Evolutionary conservation across 768 basidiomycete genomes (phyloP).

Genomic region (Auricularia sp.): DNA sequence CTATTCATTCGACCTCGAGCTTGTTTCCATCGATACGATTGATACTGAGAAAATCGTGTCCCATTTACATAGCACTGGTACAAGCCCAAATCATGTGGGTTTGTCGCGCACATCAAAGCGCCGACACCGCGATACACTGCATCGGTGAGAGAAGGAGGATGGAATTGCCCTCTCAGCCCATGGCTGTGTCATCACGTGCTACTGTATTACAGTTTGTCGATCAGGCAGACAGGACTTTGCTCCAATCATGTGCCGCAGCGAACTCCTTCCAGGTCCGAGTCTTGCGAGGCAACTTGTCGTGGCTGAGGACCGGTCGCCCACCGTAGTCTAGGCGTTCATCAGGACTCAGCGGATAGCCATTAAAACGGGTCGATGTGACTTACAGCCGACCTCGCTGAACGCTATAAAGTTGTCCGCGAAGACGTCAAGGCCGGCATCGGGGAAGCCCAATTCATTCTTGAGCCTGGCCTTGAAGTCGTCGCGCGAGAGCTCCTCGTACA

Average conservation of each 20-base stretch:
- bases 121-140: no score
- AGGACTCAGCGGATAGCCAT: background rate
- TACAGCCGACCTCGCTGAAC: background rate
- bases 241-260: background rate
- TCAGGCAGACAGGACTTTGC: background rate
- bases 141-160: no score
- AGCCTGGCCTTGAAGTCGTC: background rate
- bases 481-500: background rate
- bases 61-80: no score
- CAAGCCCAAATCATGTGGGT: no score
- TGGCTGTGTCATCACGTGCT: background rate
- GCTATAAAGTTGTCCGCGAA: background rate
- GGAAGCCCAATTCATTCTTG: background rate
- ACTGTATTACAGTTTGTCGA: background rate
- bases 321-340: background rate
- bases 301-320: background rate
- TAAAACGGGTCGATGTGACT: background rate
- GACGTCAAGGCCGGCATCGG: background rate
- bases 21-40: no score
- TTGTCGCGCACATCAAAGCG: no score
- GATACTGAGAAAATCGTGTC: no score
- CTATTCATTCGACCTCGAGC: no score
- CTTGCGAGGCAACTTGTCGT: background rate
- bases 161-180: no score
- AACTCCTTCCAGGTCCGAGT: constrained; percentile 1